Conservation (phyloP, 257 asterid genomes). For the Lithospermum erythrorhizon region DNA sequence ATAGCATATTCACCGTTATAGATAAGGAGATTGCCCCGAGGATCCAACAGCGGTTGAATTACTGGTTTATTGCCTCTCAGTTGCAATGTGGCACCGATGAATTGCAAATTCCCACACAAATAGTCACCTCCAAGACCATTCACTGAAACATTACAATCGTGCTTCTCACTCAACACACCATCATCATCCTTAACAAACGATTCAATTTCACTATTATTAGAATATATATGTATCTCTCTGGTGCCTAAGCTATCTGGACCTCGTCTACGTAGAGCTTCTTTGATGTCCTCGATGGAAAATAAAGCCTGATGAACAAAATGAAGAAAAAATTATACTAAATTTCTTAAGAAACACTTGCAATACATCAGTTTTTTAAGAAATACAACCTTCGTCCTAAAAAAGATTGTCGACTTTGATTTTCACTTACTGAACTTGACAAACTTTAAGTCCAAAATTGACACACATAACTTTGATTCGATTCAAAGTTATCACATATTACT, state of each 20-base stretch:
- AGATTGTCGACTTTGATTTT: too few relatives aligned
- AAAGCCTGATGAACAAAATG: slow-evolving; percentile 19
- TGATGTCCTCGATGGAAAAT: slow-evolving; percentile 49
- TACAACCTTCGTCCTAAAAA: too few relatives aligned
- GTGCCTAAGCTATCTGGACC: slow-evolving; percentile 87
- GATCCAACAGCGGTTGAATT: slow-evolving; percentile 69
- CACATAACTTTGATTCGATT: too few relatives aligned
- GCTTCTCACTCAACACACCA: slow-evolving; percentile 3
- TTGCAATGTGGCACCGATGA: slow-evolving; percentile 85
- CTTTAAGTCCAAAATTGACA: too few relatives aligned
- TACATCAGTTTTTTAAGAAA: too few relatives aligned
- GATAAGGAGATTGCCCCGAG: slow-evolving; percentile 64
- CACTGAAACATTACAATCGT: neutral
- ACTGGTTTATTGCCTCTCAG: slow-evolving; percentile 66
- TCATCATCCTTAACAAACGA: slow-evolving; percentile 20
- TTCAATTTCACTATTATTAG: slow-evolving; percentile 13
- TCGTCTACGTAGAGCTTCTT: slow-evolving; percentile 52
- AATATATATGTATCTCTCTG: slow-evolving; percentile 29
- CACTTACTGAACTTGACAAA: too few relatives aligned
- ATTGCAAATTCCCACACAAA: slow-evolving; percentile 35
- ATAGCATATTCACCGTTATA: slow-evolving; percentile 52
- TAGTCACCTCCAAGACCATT: slow-evolving; percentile 19
- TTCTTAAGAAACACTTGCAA: too few relatives aligned
- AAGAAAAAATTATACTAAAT: neutral
- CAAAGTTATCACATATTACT: too few relatives aligned